phyloP scores from a whole-genome alignment of 352 stramenopile species.

The Albugo laibachii region DNA sequence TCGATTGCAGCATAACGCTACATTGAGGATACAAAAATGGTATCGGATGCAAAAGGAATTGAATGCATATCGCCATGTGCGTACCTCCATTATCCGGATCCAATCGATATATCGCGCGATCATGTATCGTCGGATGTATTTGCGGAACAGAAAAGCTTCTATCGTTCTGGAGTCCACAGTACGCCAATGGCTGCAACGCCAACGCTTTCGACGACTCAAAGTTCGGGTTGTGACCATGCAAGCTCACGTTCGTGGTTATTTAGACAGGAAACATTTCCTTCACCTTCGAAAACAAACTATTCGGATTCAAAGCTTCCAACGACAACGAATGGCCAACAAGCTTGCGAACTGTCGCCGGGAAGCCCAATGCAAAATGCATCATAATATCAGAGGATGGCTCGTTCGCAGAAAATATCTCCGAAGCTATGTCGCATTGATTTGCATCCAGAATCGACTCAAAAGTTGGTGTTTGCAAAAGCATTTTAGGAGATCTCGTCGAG shows the following conservation, averaged over 20 bases:
- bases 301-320: conserved; percentile 55
- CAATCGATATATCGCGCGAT: conserved; percentile 28
- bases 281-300: conserved; percentile 22
- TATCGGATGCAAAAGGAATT: conserved; percentile 23
- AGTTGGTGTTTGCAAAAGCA: conserved; percentile 31
- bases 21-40: conserved; percentile 29
- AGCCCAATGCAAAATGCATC: conserved; percentile 13
- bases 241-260: conserved; percentile 22
- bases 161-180: conserved; percentile 49
- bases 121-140: conserved; percentile 20
- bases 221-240: conserved; percentile 37
- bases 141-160: conserved; percentile 21
- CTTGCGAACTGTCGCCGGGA: too few relatives aligned
- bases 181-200: conserved; percentile 39
- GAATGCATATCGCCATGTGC: conserved; percentile 13
- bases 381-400: conserved; percentile 27
- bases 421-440: too few relatives aligned
- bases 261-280: conserved; percentile 40
- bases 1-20: conserved; percentile 20
- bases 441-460: conserved; percentile 27
- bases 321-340: conserved; percentile 33
- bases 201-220: conserved; percentile 46
- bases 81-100: conserved; percentile 14
- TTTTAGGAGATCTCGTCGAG: conserved; percentile 12
- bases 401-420: conserved; percentile 4